Evolutionary conservation across 345 rosid genomes (phyloP), one percentile per base, ranked within the genome.

Genomic region (Eucalyptus camaldulensis): DNA sequence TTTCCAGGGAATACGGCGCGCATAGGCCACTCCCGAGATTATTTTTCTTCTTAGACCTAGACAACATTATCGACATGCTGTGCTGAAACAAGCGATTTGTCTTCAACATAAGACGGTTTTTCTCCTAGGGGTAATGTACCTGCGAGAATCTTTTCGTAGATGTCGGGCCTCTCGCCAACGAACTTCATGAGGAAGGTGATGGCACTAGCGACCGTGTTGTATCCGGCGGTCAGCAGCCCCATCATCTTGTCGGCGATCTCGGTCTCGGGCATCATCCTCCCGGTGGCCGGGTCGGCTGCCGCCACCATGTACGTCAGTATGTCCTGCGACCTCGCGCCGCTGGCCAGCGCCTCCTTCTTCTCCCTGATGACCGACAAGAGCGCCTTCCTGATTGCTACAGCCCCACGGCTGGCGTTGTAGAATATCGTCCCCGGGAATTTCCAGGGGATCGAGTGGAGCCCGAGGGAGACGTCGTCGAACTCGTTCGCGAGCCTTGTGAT

Each of bases 211-310:
- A 93, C 94, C 16, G 95, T 93, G 83, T 80, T 93, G 49, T 93
- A 94, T 15, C 94, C 96, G 17, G 96, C 96, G 54, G 92, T 92
- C 21, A 94, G 65, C 53, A 93, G 60, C 22, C 96, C 96, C 95
- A 94, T 92, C 22, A 93, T 89, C 88, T 93, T 93, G 86, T 91
- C 95, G 7, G 94, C 94, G 54, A 94, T 93, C 88, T 94, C 96
- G 12, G 88, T 76, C 89, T 93, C 94, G 13, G 94, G 86, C 94
- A 90, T 93, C 88, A 80, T 85, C 88, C 90, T 90, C 6, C 96
- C 91, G 7, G 90, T 86, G 76, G 58, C 67, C 4, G 91, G 88
- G 58, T 93, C 93, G 15, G 92, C 65, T 44, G 91, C 92, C 24
- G 85, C 86, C 50, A 93, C 89, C 93, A 93, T 89, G 62, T 87